These are phyloP conservation scores for Aspergillus intermedius DNA, from an alignment of 2,329 filamentous ascomycete genomes.

Conservation along the genomic window DNA sequence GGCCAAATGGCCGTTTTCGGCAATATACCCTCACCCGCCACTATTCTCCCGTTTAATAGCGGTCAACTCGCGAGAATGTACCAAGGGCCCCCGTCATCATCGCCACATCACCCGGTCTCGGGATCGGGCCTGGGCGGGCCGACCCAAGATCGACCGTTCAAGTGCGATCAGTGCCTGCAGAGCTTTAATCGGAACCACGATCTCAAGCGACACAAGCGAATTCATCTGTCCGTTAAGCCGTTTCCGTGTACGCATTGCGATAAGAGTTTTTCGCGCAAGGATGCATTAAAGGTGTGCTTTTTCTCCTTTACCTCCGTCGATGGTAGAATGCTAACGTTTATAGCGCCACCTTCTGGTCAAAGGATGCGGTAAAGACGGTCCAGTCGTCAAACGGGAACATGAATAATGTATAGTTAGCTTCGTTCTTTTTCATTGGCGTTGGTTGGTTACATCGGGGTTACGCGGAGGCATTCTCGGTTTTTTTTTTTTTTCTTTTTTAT, in stretches of 20 bases:
- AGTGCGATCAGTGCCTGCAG: constrained; percentile 85
- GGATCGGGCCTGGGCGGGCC: constrained; percentile 49
- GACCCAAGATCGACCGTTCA: constrained; percentile 79
- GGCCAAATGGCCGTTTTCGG: constrained; percentile 66
- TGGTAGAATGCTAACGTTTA: not conserved
- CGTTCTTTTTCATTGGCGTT: too few relatives aligned
- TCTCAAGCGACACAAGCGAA: constrained; percentile 89
- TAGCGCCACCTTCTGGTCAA: constrained; percentile 63
- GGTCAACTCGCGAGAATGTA: constrained; percentile 60
- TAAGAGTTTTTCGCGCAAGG: constrained; percentile 94
- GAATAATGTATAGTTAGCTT: not conserved
- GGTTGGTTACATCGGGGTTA: not conserved
- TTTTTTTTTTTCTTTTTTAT: too few relatives aligned
- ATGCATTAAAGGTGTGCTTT: constrained; percentile 80
- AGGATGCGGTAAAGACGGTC: constrained; percentile 52
- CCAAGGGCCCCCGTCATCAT: constrained; percentile 10
- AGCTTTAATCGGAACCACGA: constrained; percentile 97
- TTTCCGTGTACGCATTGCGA: constrained; percentile 88
- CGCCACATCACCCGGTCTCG: constrained; percentile 45
- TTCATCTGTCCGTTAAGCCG: constrained; percentile 91
- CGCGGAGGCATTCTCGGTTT: not conserved
- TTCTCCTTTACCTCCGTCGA: not conserved
- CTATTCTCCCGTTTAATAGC: constrained; percentile 56
- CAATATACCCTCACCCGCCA: constrained; percentile 42
- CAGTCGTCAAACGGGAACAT: not conserved